Base-by-base conservation (phyloP, 805 yeast species). In the Pichia thaimueangensis region DNA sequence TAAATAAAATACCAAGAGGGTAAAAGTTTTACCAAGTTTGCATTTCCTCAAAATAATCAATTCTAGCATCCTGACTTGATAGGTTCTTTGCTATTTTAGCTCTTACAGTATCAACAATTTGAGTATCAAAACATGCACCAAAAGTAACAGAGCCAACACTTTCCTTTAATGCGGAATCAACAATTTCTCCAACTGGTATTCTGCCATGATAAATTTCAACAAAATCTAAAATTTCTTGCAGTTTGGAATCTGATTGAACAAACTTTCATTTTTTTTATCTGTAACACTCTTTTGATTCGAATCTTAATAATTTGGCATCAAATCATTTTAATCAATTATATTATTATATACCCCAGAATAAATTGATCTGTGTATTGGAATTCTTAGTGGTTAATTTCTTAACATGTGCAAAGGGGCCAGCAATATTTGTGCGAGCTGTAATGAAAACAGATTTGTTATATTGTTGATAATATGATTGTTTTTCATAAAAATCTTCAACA, bases 401-500 rank as follows among this genome's bases (percentile, higher is more conserved):
- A 17, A 65, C 70, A 53, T 73, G 75, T 12, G 71, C 63, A 48
- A 61, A 70, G 24, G 71, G 65, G 37, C 79, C 85, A 1, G 91
- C 80, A 39, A 84, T 67, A 41, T 93, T 93, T 41, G 78, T 78
- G 24, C 93, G 91, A 37, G 87, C 89, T 7, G 89, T 82, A 20
- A 83, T 47, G 34, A 80, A 69, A 6, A 81, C 67, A 6, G 80
- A 72, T 43, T 73, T 70, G 37, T 76, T 73, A 51, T 71, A 81
- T 34, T 65, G 62, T 21, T 65, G 67, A 21, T 77, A 67, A 4
- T 82, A 73, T 4, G 72, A 59, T 12, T 72, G 54, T 36, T 70
- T 67, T 3, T 91, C 89, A 55, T 85, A 84, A 6, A 89, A 89
- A 1, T 93, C 93, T 55, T 84, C 94, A 7, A 78, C 54, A 3